Base-by-base conservation (phyloP, 495 filamentous ascomycete species). In the Astrothelium macrocarpum region DNA sequence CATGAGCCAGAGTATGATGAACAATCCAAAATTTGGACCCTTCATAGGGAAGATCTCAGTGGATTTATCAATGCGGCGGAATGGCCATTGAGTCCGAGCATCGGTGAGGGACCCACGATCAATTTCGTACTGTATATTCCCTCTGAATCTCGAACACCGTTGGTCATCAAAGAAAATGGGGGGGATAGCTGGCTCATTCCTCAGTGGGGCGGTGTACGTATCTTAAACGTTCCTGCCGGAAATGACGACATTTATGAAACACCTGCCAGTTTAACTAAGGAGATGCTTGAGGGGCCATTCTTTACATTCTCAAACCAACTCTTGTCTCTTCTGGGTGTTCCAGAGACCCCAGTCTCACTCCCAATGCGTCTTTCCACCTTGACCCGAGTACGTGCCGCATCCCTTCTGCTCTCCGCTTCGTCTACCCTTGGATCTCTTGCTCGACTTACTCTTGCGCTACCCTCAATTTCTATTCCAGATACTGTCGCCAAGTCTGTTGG, bases 21-120 rank as follows among this genome's bases (percentile, higher is more conserved):
- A 36, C 43, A 72, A 1, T 72, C 75, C 29, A 76, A 77, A 11
- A 75, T 79, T 4, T 90, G 87, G 82, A 82, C 88, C 1, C 73
- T 97, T 14, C 86, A 84, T 67, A 91, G 90, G 71, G 88, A 96
- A 70, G 91, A 96, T 70, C 81, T 98, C 7, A 90, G 89, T 56
- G 90, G 87, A 32, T 98, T 98, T 71, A 90, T 97, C 75, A 98
- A 98, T 70, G 91, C 91, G 32, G 94, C 94, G 7, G 95, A 98
- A 76, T 98, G 94, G 94, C 94, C 94, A 0, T 76, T 98, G 29
- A 92, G 87, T 68, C 94, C 94, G 18, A 96, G 91, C 71, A 96
- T 97, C 68, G 95, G 93, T 36, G 85, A 80, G 31, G 92, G 91
- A 1, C 93, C 94, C 36, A 97, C 94, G 0, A 82, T 98, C 67